Evolutionary conservation across 1,284 basidiomycete species (phyloP).

Genomic region (Trichosporon sp.): DNA sequence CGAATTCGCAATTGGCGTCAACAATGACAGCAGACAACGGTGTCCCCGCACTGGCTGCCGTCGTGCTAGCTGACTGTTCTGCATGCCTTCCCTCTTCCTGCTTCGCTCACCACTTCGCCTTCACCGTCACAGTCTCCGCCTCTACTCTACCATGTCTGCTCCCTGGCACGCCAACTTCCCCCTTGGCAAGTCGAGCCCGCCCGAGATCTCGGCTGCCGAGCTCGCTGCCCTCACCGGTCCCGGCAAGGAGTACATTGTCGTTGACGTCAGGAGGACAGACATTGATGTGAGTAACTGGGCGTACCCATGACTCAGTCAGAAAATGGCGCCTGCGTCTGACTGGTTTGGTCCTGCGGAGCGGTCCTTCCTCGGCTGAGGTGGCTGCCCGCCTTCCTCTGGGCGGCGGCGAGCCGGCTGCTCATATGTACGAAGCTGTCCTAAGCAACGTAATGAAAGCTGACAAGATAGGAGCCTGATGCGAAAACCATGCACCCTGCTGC

Average conservation of each 20-base stretch:
- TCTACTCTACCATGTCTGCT: slow-evolving; percentile 13
- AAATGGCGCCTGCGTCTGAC: too few species aligned
- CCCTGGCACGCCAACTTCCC: slow-evolving; percentile 35
- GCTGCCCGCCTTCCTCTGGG: too few species aligned
- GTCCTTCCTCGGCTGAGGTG: too few species aligned
- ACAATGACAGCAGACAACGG: background rate
- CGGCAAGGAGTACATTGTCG: slow-evolving; percentile 39
- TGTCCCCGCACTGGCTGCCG: background rate
- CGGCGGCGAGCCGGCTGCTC: too few species aligned
- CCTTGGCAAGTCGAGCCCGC: slow-evolving; percentile 26
- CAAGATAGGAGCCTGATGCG: background rate
- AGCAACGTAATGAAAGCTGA: background rate
- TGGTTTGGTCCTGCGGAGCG: too few species aligned
- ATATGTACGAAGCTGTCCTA: too few species aligned
- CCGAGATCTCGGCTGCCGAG: slow-evolving; percentile 32
- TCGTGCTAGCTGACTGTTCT: background rate
- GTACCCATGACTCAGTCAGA: background rate
- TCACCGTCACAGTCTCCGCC: background rate
- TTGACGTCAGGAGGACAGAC: slow-evolving; percentile 43
- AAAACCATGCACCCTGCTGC: slow-evolving; percentile 37
- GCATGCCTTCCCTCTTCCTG: background rate
- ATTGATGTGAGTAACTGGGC: slow-evolving; percentile 33
- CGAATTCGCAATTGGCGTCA: slow-evolving; percentile 5
- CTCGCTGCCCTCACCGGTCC: slow-evolving; percentile 28
- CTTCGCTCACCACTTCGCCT: background rate